These are phyloP conservation scores for Gentiana straminea DNA, from an alignment of 257 asterid species.

Conservation along the genomic window DNA sequence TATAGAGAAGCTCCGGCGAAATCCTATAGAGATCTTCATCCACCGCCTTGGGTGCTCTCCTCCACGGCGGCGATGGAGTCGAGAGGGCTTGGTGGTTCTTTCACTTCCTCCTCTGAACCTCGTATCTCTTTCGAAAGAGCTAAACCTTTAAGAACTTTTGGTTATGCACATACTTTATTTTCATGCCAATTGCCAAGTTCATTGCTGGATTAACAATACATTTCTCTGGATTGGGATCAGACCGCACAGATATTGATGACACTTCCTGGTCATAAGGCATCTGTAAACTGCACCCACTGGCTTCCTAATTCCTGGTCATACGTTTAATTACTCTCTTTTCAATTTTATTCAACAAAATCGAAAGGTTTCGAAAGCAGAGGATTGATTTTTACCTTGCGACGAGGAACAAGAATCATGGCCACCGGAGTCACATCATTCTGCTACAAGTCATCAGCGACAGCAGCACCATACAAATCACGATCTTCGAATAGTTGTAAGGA, in stretches of 20 bases:
- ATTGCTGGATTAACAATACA: slow-evolving; percentile 1
- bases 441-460: slow-evolving; percentile 46
- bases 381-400: slow-evolving; percentile 30
- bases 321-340: too few species aligned
- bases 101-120: too few species aligned
- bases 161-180: too few species aligned
- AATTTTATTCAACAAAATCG: too few species aligned
- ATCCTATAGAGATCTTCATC: too few species aligned
- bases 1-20: too few species aligned
- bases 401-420: slow-evolving; percentile 73
- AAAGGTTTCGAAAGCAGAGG: too few species aligned
- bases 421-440: slow-evolving; percentile 46
- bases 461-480: slow-evolving; percentile 57
- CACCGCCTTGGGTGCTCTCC: too few species aligned
- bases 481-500: slow-evolving; percentile 47
- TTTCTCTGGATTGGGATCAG: slow-evolving; percentile 21
- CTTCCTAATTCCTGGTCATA: slow-evolving; percentile 64
- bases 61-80: too few species aligned
- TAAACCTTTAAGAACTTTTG: too few species aligned
- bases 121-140: too few species aligned
- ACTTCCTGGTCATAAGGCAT: slow-evolving; percentile 87
- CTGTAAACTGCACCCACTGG: slow-evolving; percentile 89
- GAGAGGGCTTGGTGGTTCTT: too few species aligned
- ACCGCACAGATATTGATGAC: slow-evolving; percentile 78
- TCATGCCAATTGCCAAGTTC: background rate